Evolutionary conservation across 1,284 basidiomycete genomes (phyloP), one percentile per base, ranked within the genome.

Genomic region (Phlebopus sp.): DNA sequence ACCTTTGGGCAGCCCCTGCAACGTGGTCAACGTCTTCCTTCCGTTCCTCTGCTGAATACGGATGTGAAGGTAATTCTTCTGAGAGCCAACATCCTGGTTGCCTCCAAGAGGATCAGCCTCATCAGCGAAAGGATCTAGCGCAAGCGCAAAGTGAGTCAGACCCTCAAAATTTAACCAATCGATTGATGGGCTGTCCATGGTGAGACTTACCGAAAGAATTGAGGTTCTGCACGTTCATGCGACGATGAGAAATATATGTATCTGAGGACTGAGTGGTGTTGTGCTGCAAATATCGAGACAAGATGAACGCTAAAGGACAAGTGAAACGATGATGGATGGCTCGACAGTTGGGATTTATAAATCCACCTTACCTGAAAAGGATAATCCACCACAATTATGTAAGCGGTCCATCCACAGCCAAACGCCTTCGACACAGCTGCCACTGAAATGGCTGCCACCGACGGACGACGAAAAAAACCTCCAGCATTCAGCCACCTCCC

Each of bases 1-100:
- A 92, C 93, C 86, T 75, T 91, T 93, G 52, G 92, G 92, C 55
- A 99, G 75, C 57, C 97, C 97, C 74, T 99, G 96, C 58, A 99
- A 80, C 50, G 96, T 99, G 37, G 97, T 99, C 75, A 99, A 76
- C 55, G 95, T 97, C 82, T 99, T 99, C 63, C 97, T 84, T 60
- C 97, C 97, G 83, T 99, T 99, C 65, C 97, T 83, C 75, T 99
- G 97, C 74, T 99, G 97, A 66, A 99, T 91, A 77, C 92, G 92
- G 67, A 96, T 90, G 70, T 95, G 92, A 69, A 95, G 92, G 73
- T 94, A 92, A 70, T 92, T 86, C 64, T 82, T 75, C 67, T 87
- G 84, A 57, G 88, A 88, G 60, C 90, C 89, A 63, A 89, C 85
- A 76, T 90, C 84, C 63, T 86, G 76, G 64, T 74, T 79, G 59